A percentile compares a stretch with the other conserved stretches of the same genome.
Evolutionary conservation across 2,329 filamentous ascomycete species (phyloP).

Genomic region (Alternaria arbusti): DNA sequence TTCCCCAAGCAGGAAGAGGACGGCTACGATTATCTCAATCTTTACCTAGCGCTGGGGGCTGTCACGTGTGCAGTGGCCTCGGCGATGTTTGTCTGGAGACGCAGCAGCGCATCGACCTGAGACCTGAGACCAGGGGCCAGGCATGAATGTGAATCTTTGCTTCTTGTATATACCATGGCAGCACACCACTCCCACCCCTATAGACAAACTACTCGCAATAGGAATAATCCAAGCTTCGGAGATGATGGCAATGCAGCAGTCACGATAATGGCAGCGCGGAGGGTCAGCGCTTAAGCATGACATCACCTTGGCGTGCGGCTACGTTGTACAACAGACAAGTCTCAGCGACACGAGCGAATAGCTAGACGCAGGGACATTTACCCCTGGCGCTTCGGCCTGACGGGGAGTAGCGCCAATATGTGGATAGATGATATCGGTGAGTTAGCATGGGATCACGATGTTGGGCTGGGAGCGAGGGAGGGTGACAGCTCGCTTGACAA

Average conservation of each 20-base stretch:
- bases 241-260: background rate
- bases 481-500: background rate
- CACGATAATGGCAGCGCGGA: slow-evolving; percentile 1
- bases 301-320: slow-evolving; percentile 11
- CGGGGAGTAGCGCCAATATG: slow-evolving; percentile 3
- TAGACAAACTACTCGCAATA: background rate
- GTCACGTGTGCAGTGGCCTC: slow-evolving; percentile 65
- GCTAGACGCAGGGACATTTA: slow-evolving; percentile 6
- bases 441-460: background rate
- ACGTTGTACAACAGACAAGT: slow-evolving; percentile 1
- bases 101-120: slow-evolving; percentile 36
- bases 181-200: background rate
- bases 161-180: background rate
- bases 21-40: slow-evolving; percentile 75
- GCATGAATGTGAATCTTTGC: background rate
- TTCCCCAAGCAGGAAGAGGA: slow-evolving; percentile 92
- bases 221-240: background rate
- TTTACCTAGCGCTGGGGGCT: slow-evolving; percentile 85
- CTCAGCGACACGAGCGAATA: slow-evolving; percentile 11
- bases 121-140: background rate
- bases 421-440: slow-evolving; percentile 5
- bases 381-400: slow-evolving; percentile 9
- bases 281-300: slow-evolving; percentile 15
- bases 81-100: slow-evolving; percentile 66
- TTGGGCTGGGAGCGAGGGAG: background rate